Evolutionary conservation across 768 basidiomycete genomes (phyloP), one percentile per base, ranked within the genome.

Genomic region (Trametes cinnabarina): DNA sequence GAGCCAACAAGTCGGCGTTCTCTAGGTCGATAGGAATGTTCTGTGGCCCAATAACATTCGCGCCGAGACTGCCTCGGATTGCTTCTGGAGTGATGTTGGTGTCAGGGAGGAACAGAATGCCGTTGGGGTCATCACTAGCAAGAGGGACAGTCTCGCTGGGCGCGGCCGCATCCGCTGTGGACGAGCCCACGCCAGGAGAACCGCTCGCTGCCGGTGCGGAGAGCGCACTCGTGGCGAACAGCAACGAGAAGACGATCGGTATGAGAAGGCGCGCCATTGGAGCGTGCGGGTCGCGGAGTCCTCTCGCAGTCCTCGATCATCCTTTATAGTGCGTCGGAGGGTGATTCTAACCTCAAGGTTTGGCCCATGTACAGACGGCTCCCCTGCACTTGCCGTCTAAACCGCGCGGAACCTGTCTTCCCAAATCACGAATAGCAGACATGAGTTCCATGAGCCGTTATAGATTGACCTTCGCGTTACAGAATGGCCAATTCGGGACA

Each of bases 1-100:
- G 83, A 3, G 82, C 82, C 1, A 88, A 59, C 2, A 74, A 50
- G 51, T 88, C 82, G 7, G 84, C 73, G 43, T 86, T 85, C 66
- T 87, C 73, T 25, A 76, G 48, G 54, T 84, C 77, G 22, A 86
- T 44, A 3, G 78, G 77, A 8, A 78, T 56, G 63, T 88, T 84
- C 47, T 84, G 72, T 0, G 83, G 86, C 1, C 83, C 85, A 2
- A 88, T 65, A 39, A 87, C 74, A 3, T 47, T 56, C 1, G 74
- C 73, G 0, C 84, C 84, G 2, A 79, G 69, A 0, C 62, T 41
- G 1, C 71, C 78, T 12, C 83, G 79, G 35, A 79, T 64, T 9
- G 83, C 77, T 56, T 80, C 58, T 10, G 78, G 76, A 34, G 62
- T 46, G 55, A 57, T 68, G 12, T 65, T 46, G 15, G 59, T 39